These are phyloP conservation scores for Crithidia thermophila DNA, from an alignment of 208 protist genomes.

Conservation along the genomic window DNA sequence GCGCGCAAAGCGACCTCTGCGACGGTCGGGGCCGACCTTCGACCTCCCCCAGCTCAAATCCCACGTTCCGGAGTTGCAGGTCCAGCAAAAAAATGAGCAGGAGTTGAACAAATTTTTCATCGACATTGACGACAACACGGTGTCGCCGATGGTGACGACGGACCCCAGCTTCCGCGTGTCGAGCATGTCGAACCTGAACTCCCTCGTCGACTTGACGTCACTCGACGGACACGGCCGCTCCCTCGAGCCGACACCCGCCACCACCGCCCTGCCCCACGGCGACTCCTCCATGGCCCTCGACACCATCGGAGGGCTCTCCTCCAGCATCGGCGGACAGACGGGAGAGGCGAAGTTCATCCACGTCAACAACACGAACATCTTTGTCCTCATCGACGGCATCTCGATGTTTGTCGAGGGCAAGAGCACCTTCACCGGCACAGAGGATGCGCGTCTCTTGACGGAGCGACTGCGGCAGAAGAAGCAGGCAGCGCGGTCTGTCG, in stretches of 20 bases:
- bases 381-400: conserved; percentile 86
- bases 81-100: conserved; percentile 64
- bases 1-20: conserved; percentile 42
- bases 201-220: conserved; percentile 2
- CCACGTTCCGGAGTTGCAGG: conserved; percentile 57
- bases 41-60: conserved; percentile 61
- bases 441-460: conserved; percentile 42
- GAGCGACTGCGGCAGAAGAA: conserved; percentile 30
- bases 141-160: conserved; percentile 80
- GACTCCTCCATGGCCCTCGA: background rate
- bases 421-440: conserved; percentile 65
- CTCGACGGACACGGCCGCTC: conserved; percentile 7
- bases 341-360: conserved; percentile 81
- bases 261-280: background rate
- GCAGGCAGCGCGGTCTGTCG: conserved; percentile 32
- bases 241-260: background rate
- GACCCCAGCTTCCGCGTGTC: conserved; percentile 20
- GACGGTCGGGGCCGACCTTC: conserved; percentile 41
- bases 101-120: conserved; percentile 80
- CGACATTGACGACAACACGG: conserved; percentile 69
- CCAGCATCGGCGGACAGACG: conserved; percentile 1
- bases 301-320: conserved; percentile 4
- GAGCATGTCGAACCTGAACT: conserved; percentile 24
- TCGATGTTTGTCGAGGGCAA: conserved; percentile 89
- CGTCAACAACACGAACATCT: conserved; percentile 90